A percentile compares a stretch with the other conserved stretches of the same genome.
phyloP scores from a whole-genome alignment of 164 flowering plant genomes.

The Piper betle region DNA sequence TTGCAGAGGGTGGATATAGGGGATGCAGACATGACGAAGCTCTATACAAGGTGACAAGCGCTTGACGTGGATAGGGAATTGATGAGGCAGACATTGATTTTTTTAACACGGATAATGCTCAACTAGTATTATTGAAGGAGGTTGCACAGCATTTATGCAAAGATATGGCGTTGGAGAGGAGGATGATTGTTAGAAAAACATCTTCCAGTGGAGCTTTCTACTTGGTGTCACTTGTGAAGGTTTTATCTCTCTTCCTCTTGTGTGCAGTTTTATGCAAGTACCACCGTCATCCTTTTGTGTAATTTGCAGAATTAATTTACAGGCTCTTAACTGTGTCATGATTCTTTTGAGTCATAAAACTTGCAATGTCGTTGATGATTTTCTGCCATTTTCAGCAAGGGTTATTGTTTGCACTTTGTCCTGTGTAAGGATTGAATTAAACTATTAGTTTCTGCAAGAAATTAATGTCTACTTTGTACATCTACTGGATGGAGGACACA shows the following conservation, averaged over 20 bases:
- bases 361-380: too few species aligned
- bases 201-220: constrained; percentile 32
- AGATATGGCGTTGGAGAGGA: constrained; percentile 50
- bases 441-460: too few species aligned
- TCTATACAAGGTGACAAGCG: constrained; percentile 75
- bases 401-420: too few species aligned
- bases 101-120: constrained; percentile 91
- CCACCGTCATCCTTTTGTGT: too few species aligned
- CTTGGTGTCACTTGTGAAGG: constrained; percentile 52
- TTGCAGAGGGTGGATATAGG: constrained; percentile 26
- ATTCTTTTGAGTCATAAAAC: too few species aligned
- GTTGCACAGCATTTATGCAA: constrained; percentile 81
- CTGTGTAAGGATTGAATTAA: too few species aligned
- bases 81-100: constrained; percentile 75
- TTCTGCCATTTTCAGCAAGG: too few species aligned
- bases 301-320: too few species aligned
- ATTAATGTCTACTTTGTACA: too few species aligned
- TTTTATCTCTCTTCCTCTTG: constrained; percentile 6
- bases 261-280: too few species aligned
- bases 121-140: constrained; percentile 64
- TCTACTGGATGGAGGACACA: too few species aligned
- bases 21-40: constrained; percentile 74
- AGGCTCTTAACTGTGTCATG: too few species aligned
- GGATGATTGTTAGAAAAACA: constrained; percentile 38
- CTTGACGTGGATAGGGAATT: constrained; percentile 97